These are phyloP conservation scores for Colletotrichum destructivum DNA, from an alignment of 2,329 filamentous ascomycete species.

Conservation along the genomic window DNA sequence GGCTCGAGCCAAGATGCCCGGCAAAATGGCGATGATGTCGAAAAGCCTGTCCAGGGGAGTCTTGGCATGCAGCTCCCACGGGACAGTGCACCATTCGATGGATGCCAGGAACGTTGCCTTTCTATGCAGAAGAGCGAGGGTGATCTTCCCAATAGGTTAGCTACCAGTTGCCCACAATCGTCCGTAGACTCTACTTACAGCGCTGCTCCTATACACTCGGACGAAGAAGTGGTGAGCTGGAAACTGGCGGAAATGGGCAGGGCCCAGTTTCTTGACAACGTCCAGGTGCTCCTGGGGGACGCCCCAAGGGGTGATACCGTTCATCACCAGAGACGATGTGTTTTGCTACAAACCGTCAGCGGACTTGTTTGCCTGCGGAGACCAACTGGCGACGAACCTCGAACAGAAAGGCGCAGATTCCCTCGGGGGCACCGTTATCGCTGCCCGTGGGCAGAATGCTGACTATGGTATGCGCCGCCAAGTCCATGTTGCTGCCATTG, in stretches of 20 bases:
- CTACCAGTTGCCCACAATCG: neutral
- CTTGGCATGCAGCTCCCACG: constrained; percentile 68
- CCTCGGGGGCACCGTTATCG: constrained; percentile 52
- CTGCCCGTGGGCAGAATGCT: constrained; percentile 54
- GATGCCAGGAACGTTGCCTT: constrained; percentile 66
- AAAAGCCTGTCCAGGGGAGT: constrained; percentile 66
- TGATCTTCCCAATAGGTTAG: constrained; percentile 53
- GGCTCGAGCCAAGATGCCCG: constrained; percentile 61
- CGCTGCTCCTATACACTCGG: constrained; percentile 67
- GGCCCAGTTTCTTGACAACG: constrained; percentile 59
- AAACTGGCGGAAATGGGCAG: constrained; percentile 64
- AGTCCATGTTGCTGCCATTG: constrained; percentile 55
- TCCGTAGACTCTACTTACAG: constrained; percentile 57
- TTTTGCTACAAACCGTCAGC: constrained; percentile 58
- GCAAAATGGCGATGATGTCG: constrained; percentile 64
- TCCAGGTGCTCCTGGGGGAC: constrained; percentile 53
- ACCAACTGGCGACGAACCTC: constrained; percentile 58
- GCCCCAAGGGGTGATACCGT: constrained; percentile 54
- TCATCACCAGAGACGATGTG: constrained; percentile 53
- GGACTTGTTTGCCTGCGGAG: neutral
- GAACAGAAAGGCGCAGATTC: constrained; percentile 67
- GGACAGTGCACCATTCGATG: constrained; percentile 66
- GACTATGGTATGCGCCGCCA: constrained; percentile 62
- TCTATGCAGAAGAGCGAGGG: constrained; percentile 64
- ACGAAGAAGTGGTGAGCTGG: constrained; percentile 72